Percentiles rank a stretch among this genome's conserved stretches.
Conservation (phyloP, 345 rosid species). For the Melaleuca alternifolia region DNA sequence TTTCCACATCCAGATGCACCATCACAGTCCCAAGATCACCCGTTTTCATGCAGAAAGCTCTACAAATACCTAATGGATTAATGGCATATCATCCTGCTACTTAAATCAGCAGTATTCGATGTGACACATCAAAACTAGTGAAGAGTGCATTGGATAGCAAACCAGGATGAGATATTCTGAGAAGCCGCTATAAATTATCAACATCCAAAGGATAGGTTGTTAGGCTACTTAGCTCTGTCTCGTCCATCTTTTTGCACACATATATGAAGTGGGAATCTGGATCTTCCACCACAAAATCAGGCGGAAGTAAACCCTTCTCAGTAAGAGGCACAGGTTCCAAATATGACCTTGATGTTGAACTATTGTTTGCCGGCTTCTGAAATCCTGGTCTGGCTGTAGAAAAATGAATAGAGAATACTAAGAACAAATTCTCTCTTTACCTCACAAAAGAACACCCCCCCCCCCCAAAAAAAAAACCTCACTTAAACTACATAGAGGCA, state of each 20-base stretch:
- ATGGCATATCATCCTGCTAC: neutral
- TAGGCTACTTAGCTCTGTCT: slow-evolving; percentile 12
- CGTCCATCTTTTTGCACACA: slow-evolving; percentile 52
- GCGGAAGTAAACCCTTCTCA: slow-evolving; percentile 55
- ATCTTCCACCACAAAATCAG: slow-evolving; percentile 66
- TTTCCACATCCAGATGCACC: neutral
- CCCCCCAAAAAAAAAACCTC: neutral
- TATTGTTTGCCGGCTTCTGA: slow-evolving; percentile 26
- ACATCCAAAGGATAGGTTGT: slow-evolving; percentile 30
- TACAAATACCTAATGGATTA: neutral
- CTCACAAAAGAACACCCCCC: neutral
- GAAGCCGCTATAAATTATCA: slow-evolving; percentile 13
- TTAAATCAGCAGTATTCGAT: neutral
- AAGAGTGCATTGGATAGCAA: neutral
- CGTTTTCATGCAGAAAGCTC: neutral
- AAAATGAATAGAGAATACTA: neutral
- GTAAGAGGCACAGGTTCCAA: slow-evolving; percentile 62
- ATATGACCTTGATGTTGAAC: slow-evolving; percentile 33
- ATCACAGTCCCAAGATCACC: neutral
- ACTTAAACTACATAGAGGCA: neutral
- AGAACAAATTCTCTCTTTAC: neutral
- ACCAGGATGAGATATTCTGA: neutral
- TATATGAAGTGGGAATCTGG: slow-evolving; percentile 92
- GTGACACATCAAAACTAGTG: neutral
- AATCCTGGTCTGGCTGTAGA: slow-evolving; percentile 86